Evolutionary conservation across 352 stramenopile genomes (phyloP), one percentile per base, ranked within the genome.

Genomic region (Phytophthora sojae): DNA sequence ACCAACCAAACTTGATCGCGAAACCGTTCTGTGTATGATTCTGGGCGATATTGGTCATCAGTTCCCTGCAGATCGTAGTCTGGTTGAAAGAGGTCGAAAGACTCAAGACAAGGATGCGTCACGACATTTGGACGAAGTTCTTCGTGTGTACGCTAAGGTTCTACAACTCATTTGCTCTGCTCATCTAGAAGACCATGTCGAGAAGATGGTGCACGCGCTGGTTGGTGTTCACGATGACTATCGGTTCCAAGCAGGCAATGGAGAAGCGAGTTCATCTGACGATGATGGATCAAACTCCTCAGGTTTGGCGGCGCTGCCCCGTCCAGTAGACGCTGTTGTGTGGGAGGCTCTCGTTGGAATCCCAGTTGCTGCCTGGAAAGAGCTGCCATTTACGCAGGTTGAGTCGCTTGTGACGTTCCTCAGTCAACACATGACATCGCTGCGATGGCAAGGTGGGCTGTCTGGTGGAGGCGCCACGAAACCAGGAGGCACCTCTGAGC

Each of bases 151-250:
- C 56, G 81, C 87, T 0, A 86, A 94, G 53, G 77, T 90, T 17
- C 60, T 96, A 6, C 75, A 91, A 21, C 50, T 93, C 15, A 88
- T 96, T 21, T 94, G 86, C 52, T 73, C 73, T 23, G 42, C 63
- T n/a, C 62, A 92, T 71, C 56, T 96, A 6, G 86, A 86, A 57
- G 90, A 96, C 45, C 90, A 96, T 61, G 69, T 90, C 3, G 90
- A 96, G 67, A 94, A 93, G 57, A 80, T 96, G 30, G 64, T 96
- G 0, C 88, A 94, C 57, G 83, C 88, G 23, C 52, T 96, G 7
- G 88, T 96, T 50, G 90, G 88, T 1, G 79, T 95, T 1, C 85
- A 96, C 14, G 86, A 95, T 29, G 86, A 95, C 55, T 95, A 96
- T 37, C 85, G 85, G 25, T 94, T 94, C 60, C 79, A 86, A 61